Evolutionary conservation across 164 flowering plant genomes (phyloP).

Genomic region (Piper betle): DNA sequence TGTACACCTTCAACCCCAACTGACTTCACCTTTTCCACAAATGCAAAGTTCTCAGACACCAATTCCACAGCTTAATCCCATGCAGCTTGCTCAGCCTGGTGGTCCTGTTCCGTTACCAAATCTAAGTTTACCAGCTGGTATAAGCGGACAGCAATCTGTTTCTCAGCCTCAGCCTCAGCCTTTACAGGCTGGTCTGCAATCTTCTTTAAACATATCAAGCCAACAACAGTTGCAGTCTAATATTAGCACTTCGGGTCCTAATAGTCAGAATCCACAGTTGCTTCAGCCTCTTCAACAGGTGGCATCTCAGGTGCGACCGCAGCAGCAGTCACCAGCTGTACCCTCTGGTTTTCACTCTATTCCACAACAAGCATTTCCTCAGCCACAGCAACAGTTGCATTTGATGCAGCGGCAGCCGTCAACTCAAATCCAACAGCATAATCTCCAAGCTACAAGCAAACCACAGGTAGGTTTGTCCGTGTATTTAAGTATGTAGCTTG

Average conservation of each 20-base stretch:
- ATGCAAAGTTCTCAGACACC: conserved; percentile 27
- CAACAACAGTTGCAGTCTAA: conserved; percentile 23
- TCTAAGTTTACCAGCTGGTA: conserved; percentile 34
- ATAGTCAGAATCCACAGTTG: conserved; percentile 30
- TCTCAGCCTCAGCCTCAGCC: conserved; percentile 41
- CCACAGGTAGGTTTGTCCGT: conserved; percentile 43
- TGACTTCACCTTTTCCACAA: conserved; percentile 29
- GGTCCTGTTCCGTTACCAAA: conserved; percentile 25
- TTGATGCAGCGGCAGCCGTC: conserved; percentile 22
- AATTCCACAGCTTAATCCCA: conserved; percentile 23
- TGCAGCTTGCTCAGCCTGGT: conserved; percentile 24
- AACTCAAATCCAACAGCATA: conserved; percentile 33
- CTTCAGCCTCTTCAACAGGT: conserved; percentile 48
- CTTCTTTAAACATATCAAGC: conserved; percentile 19
- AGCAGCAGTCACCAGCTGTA: conserved; percentile 65
- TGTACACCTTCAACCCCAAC: conserved; percentile 35
- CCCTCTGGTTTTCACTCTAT: conserved; percentile 66
- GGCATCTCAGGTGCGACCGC: conserved; percentile 63
- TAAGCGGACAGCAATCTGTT: conserved; percentile 35
- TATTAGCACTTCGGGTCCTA: conserved; percentile 12
- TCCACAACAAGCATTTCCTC: conserved; percentile 80
- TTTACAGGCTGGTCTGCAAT: conserved; percentile 27
- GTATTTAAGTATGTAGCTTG: not conserved
- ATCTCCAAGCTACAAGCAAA: conserved; percentile 29
- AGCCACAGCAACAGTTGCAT: conserved; percentile 85